Conservation (phyloP, 306 rosid species). For the Rosa persica region DNA sequence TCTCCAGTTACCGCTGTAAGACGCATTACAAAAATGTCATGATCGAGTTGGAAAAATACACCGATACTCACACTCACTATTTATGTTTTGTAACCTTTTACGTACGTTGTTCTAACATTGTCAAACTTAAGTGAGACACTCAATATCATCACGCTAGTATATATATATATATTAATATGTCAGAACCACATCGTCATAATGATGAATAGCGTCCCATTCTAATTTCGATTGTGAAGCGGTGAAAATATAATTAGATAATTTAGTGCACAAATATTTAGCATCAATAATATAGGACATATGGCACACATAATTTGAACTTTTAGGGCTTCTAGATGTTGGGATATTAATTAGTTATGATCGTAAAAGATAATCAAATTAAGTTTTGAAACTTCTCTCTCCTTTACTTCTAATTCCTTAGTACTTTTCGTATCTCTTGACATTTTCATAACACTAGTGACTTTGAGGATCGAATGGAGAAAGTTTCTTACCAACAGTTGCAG, state of each 20-base stretch:
- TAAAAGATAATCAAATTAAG: neutral
- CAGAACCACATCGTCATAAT: neutral
- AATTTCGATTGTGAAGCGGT: neutral
- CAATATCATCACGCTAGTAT: too few species aligned
- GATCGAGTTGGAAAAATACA: neutral
- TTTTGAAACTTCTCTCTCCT: neutral
- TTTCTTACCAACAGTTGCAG: conserved; percentile 58
- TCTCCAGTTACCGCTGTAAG: conserved; percentile 48
- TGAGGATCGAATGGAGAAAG: neutral
- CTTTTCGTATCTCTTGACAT: neutral
- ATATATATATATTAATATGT: too few species aligned
- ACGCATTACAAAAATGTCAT: neutral
- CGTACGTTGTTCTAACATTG: too few species aligned
- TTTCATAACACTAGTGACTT: neutral
- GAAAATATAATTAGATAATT: neutral
- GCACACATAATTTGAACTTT: neutral
- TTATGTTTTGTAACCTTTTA: too few species aligned
- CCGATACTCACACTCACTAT: too few species aligned
- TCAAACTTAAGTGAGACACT: too few species aligned
- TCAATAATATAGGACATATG: neutral
- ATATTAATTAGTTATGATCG: neutral
- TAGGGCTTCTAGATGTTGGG: neutral
- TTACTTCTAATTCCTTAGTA: neutral
- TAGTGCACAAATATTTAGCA: neutral
- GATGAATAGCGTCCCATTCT: neutral